These are phyloP conservation scores for Gastrolobium bilobum DNA, from an alignment of 306 rosid species.

Conservation along the genomic window DNA sequence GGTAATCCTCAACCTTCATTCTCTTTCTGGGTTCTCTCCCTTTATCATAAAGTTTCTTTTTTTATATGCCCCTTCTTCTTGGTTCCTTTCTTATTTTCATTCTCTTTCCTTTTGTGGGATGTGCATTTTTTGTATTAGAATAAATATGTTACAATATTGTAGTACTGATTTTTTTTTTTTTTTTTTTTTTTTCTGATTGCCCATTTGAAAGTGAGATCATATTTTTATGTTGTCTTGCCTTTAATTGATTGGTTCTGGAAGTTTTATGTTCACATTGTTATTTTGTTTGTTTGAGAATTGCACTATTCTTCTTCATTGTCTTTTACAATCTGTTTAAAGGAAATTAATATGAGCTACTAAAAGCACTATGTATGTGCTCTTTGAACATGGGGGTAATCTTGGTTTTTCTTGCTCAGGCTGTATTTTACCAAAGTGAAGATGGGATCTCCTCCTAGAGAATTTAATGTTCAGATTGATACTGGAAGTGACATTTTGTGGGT, in stretches of 20 bases:
- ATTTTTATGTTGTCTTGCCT: constrained; percentile 3
- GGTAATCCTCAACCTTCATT: constrained; percentile 43
- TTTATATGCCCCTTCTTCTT: not conserved
- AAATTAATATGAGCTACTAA: not conserved
- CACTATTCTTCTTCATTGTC: constrained; percentile 17
- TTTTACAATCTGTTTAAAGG: not conserved
- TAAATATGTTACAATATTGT: not conserved
- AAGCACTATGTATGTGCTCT: not conserved
- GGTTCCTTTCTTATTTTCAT: not conserved
- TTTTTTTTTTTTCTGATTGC: constrained; percentile 12
- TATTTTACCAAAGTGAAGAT: constrained; percentile 88
- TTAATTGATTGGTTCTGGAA: constrained; percentile 12
- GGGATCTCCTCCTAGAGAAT: constrained; percentile 93
- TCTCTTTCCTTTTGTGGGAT: constrained; percentile 23
- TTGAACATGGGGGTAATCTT: constrained; percentile 34
- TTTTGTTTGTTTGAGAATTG: constrained; percentile 44
- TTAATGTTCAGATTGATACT: constrained; percentile 90
- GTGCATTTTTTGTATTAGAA: constrained; percentile 35
- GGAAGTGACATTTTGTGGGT: constrained; percentile 98
- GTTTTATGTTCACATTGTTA: not conserved
- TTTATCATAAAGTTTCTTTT: not conserved
- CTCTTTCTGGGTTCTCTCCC: constrained; percentile 44
- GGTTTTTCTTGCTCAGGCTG: constrained; percentile 67
- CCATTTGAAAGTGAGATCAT: constrained; percentile 36
- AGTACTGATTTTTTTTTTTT: not conserved